Evolutionary conservation across 768 basidiomycete genomes (phyloP).

Genomic region (Boletus coccyginus): DNA sequence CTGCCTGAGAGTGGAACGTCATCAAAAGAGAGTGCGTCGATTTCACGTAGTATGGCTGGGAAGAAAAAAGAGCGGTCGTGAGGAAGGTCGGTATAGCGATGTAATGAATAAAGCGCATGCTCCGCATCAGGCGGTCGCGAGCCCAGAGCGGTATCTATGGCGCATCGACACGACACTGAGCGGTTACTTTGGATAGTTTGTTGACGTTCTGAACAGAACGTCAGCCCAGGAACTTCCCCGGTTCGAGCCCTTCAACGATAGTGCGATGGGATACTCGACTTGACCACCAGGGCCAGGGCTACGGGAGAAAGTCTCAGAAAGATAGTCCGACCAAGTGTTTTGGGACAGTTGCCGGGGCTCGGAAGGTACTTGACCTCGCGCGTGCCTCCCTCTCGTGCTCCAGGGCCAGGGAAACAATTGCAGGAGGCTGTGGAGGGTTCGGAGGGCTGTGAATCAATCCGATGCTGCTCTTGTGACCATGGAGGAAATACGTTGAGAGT

Average conservation of each 20-base stretch:
- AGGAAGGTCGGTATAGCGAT: neutral
- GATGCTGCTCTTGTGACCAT: too few relatives aligned
- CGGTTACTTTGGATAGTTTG: slow-evolving; percentile 75
- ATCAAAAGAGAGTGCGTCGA: slow-evolving; percentile 67
- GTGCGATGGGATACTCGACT: slow-evolving; percentile 38
- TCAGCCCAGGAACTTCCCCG: neutral
- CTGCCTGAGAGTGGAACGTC: slow-evolving; percentile 75
- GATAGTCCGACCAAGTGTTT: slow-evolving; percentile 52
- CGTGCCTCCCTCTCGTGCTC: too few relatives aligned
- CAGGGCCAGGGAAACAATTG: too few relatives aligned
- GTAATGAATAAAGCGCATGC: slow-evolving; percentile 39
- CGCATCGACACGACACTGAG: slow-evolving; percentile 55
- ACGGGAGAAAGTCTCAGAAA: too few relatives aligned
- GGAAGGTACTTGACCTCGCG: too few relatives aligned
- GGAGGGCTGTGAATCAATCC: too few relatives aligned
- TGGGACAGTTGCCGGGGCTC: slow-evolving; percentile 17
- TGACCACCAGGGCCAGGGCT: slow-evolving; percentile 88
- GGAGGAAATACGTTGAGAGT: too few relatives aligned
- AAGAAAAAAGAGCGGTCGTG: neutral
- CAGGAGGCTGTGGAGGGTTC: too few relatives aligned
- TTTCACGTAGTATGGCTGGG: slow-evolving; percentile 58
- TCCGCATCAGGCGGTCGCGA: slow-evolving; percentile 39
- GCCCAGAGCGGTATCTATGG: slow-evolving; percentile 73
- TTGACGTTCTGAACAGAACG: slow-evolving; percentile 67
- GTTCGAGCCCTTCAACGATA: neutral